Percentiles rank a stretch among this genome's conserved stretches.
Evolutionary conservation across 768 basidiomycete species (phyloP).

Genomic region (Tulasnella sp.): DNA sequence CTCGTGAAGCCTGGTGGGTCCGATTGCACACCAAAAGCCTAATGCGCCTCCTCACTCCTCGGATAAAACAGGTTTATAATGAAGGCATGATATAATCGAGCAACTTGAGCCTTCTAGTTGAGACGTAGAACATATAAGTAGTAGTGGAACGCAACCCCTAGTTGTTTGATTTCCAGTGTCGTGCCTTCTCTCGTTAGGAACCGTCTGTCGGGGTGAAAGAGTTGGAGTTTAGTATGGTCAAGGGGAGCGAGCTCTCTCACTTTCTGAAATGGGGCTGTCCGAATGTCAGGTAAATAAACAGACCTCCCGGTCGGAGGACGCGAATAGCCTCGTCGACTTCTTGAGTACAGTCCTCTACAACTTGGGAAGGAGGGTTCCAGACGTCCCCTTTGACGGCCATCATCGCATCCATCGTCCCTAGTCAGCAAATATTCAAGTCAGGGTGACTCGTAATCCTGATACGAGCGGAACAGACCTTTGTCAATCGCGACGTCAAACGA

Average conservation of each 20-base stretch:
- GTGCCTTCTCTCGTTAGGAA: constrained; percentile 49
- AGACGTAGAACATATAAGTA: constrained; percentile 56
- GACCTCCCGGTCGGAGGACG: constrained; percentile 51
- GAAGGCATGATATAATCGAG: not conserved
- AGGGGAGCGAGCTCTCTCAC: not conserved
- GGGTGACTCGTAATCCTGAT: not conserved
- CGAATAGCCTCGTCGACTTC: constrained; percentile 70
- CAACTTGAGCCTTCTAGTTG: constrained; percentile 17
- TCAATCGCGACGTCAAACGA: constrained; percentile 75
- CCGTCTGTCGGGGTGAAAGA: constrained; percentile 25
- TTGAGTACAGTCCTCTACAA: constrained; percentile 55
- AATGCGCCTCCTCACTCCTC: not conserved
- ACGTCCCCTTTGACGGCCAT: constrained; percentile 73
- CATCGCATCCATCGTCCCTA: constrained; percentile 83
- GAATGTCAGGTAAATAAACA: constrained; percentile 73
- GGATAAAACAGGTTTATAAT: not conserved
- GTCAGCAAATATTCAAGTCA: not conserved
- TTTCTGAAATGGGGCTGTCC: constrained; percentile 79
- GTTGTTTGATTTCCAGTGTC: constrained; percentile 49
- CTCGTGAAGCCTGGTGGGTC: constrained; percentile 33
- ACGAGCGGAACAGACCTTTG: constrained; percentile 42
- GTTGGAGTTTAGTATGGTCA: not conserved
- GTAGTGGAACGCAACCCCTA: constrained; percentile 78
- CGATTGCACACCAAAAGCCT: not conserved
- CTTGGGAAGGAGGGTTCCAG: constrained; percentile 72